Base-by-base conservation (phyloP, 345 rosid genomes). In the Brassica cretica region DNA sequence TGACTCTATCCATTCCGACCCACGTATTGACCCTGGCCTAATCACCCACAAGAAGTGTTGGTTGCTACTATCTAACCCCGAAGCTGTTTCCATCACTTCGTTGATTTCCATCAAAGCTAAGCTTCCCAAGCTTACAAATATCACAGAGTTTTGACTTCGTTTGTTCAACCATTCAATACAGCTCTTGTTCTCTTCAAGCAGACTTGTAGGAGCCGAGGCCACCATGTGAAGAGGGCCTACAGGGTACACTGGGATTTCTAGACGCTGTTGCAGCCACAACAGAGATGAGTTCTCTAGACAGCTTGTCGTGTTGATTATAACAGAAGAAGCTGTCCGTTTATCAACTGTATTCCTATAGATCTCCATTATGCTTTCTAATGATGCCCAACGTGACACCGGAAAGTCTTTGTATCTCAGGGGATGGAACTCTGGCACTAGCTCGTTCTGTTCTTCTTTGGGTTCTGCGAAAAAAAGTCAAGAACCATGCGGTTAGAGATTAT, bases 41-140 rank as follows among this genome's bases (percentile, higher is more conserved):
- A 82, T 74, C 32, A 74, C 82, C 80, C 84, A 82, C 24, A 70
- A 70, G 66, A 70, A 78, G 5, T 65, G 41, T 73, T 74, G 80
- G 21, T 74, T 71, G 76, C 80, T 78, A 29, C 19, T 14, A 27
- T 10, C 72, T 18, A 82, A 24, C 1, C 78, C 78, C 18, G 11
- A 70, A 51, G 75, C 82, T 7, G 30, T 74, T 25, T 78, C 81
- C 65, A 51, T 60, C 79, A 46, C 14, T 32, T 73, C 82, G 0
- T 60, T 67, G 25, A 33, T 14, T 6, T 73, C 71, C 78, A 68
- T 64, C 39, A 78, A 75, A 46, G 46, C 78, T 46, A 84, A 30
- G 66, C 87, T 88, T 15, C 96, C 96, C 56, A 91, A 86, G 74
- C 90, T 80, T 51, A 89, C 64, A 67, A 83, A 91, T 3, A 80